Conservation (phyloP, 352 stramenopile species). For the Globisporangium cylindrosporum region DNA sequence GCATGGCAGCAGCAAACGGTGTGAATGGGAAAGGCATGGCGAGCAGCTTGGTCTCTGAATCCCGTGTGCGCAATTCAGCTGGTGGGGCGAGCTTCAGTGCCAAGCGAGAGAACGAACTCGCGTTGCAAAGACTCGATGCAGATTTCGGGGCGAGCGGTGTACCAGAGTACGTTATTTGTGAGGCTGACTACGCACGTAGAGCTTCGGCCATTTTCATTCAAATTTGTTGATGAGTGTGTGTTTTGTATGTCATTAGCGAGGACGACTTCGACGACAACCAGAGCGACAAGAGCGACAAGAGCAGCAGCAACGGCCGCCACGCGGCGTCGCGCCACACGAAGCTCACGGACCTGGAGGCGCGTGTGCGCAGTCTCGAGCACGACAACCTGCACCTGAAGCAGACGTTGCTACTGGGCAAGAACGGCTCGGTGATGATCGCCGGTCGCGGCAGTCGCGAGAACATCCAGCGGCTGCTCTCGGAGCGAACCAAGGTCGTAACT, state of each 20-base stretch:
- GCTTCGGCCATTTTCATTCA: neutral
- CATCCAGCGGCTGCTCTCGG: constrained; percentile 49
- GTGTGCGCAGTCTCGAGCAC: constrained; percentile 63
- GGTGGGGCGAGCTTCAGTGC: neutral
- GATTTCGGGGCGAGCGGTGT: constrained; percentile 1
- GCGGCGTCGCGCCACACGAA: constrained; percentile 49
- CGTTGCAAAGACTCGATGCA: constrained; percentile 8
- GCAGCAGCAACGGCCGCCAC: constrained; percentile 7
- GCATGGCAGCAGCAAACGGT: neutral
- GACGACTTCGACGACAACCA: constrained; percentile 23
- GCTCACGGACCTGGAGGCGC: constrained; percentile 67
- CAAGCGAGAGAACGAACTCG: neutral
- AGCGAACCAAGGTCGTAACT: constrained; percentile 73
- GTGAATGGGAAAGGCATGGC: neutral
- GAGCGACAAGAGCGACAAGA: constrained; percentile 20
- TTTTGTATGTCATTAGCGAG: neutral
- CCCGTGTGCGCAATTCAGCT: neutral
- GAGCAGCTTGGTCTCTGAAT: neutral
- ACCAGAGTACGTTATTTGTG: constrained; percentile 5
- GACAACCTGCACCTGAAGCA: constrained; percentile 81
- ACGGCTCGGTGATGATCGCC: constrained; percentile 40
- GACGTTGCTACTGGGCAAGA: constrained; percentile 65
- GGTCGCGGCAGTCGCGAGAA: constrained; percentile 33
- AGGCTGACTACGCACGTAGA: neutral
- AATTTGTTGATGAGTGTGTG: neutral